Evolutionary conservation across 805 yeast species (phyloP), one percentile per base, ranked within the genome.

Genomic region (Candida boleticola): DNA sequence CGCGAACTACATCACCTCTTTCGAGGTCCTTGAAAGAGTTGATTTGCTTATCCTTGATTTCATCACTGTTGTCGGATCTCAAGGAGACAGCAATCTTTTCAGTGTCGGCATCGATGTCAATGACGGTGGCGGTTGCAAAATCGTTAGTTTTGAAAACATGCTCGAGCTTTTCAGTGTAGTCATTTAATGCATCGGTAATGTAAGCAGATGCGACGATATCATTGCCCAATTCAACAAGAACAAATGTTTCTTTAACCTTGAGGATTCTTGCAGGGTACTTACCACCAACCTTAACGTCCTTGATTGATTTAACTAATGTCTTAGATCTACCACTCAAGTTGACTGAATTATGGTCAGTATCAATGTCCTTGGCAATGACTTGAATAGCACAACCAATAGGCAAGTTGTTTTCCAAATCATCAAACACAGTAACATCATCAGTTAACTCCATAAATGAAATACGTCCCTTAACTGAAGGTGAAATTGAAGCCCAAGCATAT

Each of bases 141-240:
- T 77, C 79, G 48, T 81, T 80, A 3, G 66, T 62, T 3, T 69
- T 57, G 57, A 65, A 83, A 4, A 68, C 70, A 11, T 71, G 76
- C 26, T 71, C 72, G 37, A 85, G 61, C 36, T 74, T 70, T 30
- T 73, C 64, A 27, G 80, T 69, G 58, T 77, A 87, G 57, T 84
- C 84, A 54, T 82, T 77, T 50, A 85, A 67, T 4, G 95, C 89
- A 59, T 89, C 96, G 2, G 93, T 81, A 39, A 84, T 76, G 55
- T 75, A 80, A 3, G 93, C 74, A 41, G 82, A 71, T 3, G 85
- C 90, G 26, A 74, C 72, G 7, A 83, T 69, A 36, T 70, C 73
- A 26, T 73, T 72, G n/a, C 89, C 85, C 35, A 89, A 63, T 46
- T 84, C 85, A 33, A 88, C 83, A 50, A 85, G 61, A 31, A 87